Conservation (phyloP, 2,329 filamentous ascomycete species). For the Ceratocystiopsis minuta region DNA sequence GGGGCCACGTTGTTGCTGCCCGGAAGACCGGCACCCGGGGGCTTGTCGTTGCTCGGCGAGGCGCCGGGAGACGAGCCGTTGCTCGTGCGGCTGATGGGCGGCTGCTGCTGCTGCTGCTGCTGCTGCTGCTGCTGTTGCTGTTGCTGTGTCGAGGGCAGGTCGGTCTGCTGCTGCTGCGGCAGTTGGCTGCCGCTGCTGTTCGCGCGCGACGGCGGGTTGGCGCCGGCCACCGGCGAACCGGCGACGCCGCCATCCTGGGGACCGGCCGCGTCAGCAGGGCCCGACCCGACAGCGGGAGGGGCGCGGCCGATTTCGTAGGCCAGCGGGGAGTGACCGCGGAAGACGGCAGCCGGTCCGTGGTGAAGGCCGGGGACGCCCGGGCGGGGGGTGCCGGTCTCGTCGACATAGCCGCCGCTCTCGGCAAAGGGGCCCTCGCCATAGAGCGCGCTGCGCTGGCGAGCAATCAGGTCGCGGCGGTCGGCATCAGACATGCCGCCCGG, state of each 20-base stretch:
- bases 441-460: slow-evolving; percentile 83
- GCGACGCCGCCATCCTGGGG: slow-evolving; percentile 7
- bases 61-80: slow-evolving; percentile 63
- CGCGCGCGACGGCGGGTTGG: slow-evolving; percentile 45
- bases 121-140: slow-evolving; percentile 31
- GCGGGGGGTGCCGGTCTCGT: slow-evolving; percentile 47
- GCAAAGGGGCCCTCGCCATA: slow-evolving; percentile 65
- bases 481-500: slow-evolving; percentile 80
- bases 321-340: slow-evolving; percentile 64
- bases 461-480: slow-evolving; percentile 86
- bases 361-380: slow-evolving; percentile 48
- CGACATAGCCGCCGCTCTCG: slow-evolving; percentile 46
- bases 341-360: slow-evolving; percentile 37
- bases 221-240: slow-evolving; percentile 29
- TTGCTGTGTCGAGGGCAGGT: too few species aligned
- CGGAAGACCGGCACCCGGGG: slow-evolving; percentile 10
- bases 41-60: slow-evolving; percentile 48
- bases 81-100: slow-evolving; percentile 50
- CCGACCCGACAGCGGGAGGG: slow-evolving; percentile 23
- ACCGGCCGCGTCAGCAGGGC: slow-evolving; percentile 10
- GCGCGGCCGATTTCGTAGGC: slow-evolving; percentile 45
- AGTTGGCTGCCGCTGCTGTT: slow-evolving; percentile 78
- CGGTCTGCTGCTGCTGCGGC: slow-evolving; percentile 38
- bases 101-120: slow-evolving; percentile 16
- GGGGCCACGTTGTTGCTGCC: slow-evolving; percentile 54